These are phyloP conservation scores for Citrullus amarus DNA, from an alignment of 306 rosid species.

Conservation along the genomic window DNA sequence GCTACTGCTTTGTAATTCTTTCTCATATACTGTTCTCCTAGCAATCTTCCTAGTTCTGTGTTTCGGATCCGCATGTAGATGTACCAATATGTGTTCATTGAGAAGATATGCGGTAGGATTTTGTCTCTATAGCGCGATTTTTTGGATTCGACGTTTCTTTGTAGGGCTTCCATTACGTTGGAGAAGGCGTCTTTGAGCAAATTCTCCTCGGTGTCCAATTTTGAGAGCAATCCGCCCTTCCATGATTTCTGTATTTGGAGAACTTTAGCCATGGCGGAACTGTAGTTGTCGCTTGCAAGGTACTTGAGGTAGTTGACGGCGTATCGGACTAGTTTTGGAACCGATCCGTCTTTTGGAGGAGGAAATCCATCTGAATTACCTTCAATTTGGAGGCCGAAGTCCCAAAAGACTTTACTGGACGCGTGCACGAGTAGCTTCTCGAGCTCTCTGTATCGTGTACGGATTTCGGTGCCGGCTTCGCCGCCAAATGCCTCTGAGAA, in stretches of 20 bases:
- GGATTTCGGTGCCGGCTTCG: conserved; percentile 52
- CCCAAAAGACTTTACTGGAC: conserved; percentile 72
- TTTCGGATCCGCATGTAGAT: conserved; percentile 70
- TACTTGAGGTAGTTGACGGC: conserved; percentile 69
- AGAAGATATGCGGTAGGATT: conserved; percentile 30
- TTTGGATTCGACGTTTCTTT: conserved; percentile 62
- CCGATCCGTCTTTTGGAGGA: conserved; percentile 63
- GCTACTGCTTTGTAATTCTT: conserved; percentile 45
- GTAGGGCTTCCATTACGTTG: conserved; percentile 71
- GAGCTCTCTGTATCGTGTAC: conserved; percentile 52
- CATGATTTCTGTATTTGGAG: conserved; percentile 63
- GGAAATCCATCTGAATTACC: conserved; percentile 57
- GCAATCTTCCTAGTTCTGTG: conserved; percentile 59
- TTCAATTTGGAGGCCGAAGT: conserved; percentile 77
- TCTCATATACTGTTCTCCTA: conserved; percentile 53
- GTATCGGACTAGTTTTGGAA: conserved; percentile 67
- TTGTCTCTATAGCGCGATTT: conserved; percentile 43
- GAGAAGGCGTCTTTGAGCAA: conserved; percentile 40
- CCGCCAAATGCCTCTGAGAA: conserved; percentile 41
- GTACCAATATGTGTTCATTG: conserved; percentile 86
- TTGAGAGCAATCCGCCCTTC: conserved; percentile 37
- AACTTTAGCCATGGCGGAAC: conserved; percentile 46
- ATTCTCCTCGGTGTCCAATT: conserved; percentile 29
- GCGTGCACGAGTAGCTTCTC: conserved; percentile 70
- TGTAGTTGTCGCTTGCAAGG: conserved; percentile 44